A percentile compares a stretch with the other conserved stretches of the same genome.
Conservation (phyloP, 164 flowering plant species). For the Sedum album region DNA sequence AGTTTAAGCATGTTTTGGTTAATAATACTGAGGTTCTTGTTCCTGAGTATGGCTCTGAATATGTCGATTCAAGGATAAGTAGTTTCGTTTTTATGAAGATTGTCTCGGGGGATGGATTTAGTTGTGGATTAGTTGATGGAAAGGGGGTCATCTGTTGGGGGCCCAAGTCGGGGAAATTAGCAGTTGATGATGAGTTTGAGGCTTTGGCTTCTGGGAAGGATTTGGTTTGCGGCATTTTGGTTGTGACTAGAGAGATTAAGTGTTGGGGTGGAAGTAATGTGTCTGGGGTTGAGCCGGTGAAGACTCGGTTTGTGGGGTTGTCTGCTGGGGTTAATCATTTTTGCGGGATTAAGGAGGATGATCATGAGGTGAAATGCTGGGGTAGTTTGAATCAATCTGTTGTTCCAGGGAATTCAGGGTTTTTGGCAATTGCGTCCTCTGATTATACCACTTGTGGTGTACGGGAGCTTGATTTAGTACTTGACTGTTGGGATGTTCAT, state of each 20-base stretch:
- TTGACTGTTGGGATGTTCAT: conserved; percentile 71
- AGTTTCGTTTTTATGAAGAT: conserved; percentile 22
- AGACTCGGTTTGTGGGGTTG: conserved; percentile 42
- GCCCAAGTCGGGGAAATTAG: too few species aligned
- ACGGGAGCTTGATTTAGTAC: conserved; percentile 68
- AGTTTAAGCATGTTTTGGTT: conserved; percentile 36
- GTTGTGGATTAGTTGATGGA: conserved; percentile 50
- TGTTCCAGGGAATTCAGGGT: conserved; percentile 62
- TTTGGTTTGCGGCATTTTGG: conserved; percentile 56
- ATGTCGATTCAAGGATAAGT: conserved; percentile 10
- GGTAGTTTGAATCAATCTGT: conserved; percentile 50
- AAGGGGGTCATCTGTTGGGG: conserved; percentile 67
- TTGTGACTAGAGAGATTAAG: conserved; percentile 36
- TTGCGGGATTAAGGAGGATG: conserved; percentile 70
- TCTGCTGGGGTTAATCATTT: conserved; percentile 66
- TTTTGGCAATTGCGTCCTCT: conserved; percentile 67
- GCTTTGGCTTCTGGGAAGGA: conserved; percentile 29
- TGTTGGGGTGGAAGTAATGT: conserved; percentile 56
- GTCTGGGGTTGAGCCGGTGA: conserved; percentile 19
- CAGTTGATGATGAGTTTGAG: conserved; percentile 13
- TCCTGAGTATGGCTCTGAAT: conserved; percentile 17
- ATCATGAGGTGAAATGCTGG: conserved; percentile 84
- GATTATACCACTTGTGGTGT: conserved; percentile 63
- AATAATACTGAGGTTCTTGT: conserved; percentile 53
- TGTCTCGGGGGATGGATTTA: conserved; percentile 81